Percentiles rank a stretch among this genome's conserved stretches.
Evolutionary conservation across 768 basidiomycete species (phyloP).

Genomic region (Sporobolomyces roseus): DNA sequence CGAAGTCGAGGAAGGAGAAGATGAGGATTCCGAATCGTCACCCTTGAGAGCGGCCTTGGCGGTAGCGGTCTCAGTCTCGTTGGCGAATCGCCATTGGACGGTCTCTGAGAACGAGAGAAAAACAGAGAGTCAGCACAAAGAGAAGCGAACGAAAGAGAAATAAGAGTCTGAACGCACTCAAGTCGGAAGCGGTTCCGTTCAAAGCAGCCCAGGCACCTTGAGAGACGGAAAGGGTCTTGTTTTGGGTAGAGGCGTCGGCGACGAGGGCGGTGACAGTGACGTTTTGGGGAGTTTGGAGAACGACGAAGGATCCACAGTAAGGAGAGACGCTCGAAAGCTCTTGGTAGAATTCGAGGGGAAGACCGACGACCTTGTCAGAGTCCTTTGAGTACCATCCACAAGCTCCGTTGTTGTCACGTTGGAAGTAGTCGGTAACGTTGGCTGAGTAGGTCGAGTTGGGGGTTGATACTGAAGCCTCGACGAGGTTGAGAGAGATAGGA

Average conservation of each 20-base stretch:
- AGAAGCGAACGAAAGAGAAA: not conserved
- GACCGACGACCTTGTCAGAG: constrained; percentile 50
- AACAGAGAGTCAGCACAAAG: too few species aligned
- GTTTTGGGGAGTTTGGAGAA: constrained; percentile 60
- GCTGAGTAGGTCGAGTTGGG: constrained; percentile 26
- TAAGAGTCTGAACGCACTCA: constrained; percentile 48
- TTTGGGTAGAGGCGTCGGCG: constrained; percentile 60
- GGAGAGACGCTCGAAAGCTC: constrained; percentile 50
- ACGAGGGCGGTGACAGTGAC: constrained; percentile 62
- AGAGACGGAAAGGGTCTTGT: constrained; percentile 34
- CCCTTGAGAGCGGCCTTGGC: constrained; percentile 54
- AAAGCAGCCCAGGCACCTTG: constrained; percentile 51
- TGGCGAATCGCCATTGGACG: constrained; percentile 41
- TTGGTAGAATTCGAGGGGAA: constrained; percentile 59
- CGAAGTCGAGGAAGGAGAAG: constrained; percentile 58
- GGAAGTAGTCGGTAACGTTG: constrained; percentile 19
- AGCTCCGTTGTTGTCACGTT: constrained; percentile 70
- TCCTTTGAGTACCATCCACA: constrained; percentile 65
- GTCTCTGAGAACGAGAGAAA: constrained; percentile 13
- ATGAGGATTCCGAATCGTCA: constrained; percentile 55
- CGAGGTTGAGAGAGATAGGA: constrained; percentile 47
- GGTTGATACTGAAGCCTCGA: constrained; percentile 27
- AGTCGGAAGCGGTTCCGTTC: constrained; percentile 16
- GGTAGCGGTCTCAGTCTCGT: constrained; percentile 45
- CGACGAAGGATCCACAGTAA: constrained; percentile 65